Conservation (phyloP, 1,284 basidiomycete species). For the Golubevia sp. region DNA sequence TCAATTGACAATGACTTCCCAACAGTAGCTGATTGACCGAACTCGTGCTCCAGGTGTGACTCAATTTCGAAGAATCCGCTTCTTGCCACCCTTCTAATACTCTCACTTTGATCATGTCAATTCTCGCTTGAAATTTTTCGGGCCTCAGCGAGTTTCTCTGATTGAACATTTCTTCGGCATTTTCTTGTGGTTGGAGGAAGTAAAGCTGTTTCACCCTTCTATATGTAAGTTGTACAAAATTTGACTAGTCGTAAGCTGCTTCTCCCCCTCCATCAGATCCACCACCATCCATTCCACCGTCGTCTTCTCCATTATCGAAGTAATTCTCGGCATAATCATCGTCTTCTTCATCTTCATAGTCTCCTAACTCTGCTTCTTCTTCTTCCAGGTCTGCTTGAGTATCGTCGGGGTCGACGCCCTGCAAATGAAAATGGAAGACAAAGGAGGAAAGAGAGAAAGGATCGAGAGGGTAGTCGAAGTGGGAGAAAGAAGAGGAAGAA, state of each 20-base stretch:
- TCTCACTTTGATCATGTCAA: no score
- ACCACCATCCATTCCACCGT: conserved; percentile 34
- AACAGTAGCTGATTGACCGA: no score
- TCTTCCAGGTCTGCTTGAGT: conserved; percentile 33
- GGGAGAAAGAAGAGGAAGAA: not conserved
- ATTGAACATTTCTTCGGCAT: no score
- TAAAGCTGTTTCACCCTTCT: no score
- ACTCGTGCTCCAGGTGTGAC: no score
- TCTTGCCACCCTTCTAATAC: no score
- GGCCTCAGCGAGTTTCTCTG: no score
- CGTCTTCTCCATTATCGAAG: conserved; percentile 60
- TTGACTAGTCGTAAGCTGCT: conserved; percentile 35
- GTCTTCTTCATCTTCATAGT: conserved; percentile 58
- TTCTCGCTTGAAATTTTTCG: no score
- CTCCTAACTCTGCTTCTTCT: conserved; percentile 19
- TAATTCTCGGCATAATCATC: conserved; percentile 58
- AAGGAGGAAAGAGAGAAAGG: not conserved
- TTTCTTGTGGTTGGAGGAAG: no score
- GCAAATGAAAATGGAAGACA: not conserved
- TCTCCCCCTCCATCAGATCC: conserved; percentile 39
- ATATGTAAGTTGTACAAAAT: no score
- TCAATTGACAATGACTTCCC: no score
- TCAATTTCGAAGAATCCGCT: no score
- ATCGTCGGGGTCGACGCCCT: not conserved
- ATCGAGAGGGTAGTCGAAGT: not conserved